A percentile compares a stretch with the other conserved stretches of the same genome.
Conservation (phyloP, 805 yeast genomes). For the Blastobotrys peoriensis region DNA sequence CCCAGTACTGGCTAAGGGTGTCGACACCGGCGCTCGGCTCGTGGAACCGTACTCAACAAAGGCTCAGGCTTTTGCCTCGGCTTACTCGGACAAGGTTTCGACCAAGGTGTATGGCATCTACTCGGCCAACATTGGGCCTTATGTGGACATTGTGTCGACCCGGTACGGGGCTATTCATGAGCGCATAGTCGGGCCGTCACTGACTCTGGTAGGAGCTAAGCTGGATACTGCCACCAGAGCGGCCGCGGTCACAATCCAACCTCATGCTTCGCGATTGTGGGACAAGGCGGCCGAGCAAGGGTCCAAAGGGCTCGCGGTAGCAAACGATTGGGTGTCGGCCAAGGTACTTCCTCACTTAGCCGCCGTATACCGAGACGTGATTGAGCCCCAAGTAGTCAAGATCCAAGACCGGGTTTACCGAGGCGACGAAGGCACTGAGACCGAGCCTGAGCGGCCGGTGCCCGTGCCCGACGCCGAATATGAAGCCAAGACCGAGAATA, state of each 20-base stretch:
- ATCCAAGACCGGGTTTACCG: conserved; percentile 19
- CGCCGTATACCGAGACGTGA: conserved; percentile 16
- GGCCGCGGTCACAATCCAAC: conserved; percentile 10
- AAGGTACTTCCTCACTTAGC: conserved; percentile 14
- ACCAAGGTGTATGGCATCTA: conserved; percentile 8
- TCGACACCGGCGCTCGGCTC: conserved; percentile 2
- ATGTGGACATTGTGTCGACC: not conserved
- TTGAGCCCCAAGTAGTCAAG: conserved; percentile 24
- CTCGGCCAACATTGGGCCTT: conserved; percentile 11
- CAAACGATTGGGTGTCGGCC: conserved; percentile 10
- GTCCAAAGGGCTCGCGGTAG: not conserved
- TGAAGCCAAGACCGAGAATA: not conserved
- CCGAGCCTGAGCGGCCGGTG: not conserved
- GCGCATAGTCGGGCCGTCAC: conserved; percentile 13
- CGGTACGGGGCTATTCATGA: not conserved
- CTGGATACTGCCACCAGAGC: conserved; percentile 3
- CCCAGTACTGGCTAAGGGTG: conserved; percentile 6
- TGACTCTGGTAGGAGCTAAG: conserved; percentile 9
- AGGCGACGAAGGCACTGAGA: not conserved
- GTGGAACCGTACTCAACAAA: conserved; percentile 9
- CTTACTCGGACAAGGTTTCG: conserved; percentile 14
- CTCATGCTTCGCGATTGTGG: conserved; percentile 6
- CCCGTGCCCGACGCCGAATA: conserved; percentile 2
- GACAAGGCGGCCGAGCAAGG: not conserved
- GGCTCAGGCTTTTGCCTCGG: conserved; percentile 5